Base-by-base conservation (phyloP, 441 rosid species). In the Pelargonium hybrid region DNA sequence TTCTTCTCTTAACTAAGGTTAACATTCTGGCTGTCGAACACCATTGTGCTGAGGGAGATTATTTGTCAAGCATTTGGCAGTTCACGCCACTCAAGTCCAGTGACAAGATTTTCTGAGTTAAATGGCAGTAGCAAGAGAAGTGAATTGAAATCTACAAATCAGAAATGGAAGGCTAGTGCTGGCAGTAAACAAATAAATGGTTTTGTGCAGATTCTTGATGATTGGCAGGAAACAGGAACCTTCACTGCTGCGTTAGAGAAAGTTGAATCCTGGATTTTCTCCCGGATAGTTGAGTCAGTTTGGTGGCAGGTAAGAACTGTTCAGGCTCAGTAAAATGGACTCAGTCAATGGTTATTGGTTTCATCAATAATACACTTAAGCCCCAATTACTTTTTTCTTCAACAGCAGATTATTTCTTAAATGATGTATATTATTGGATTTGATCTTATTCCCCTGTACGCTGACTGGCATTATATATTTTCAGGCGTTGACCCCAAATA, bases 191-290 rank as follows among this genome's bases (percentile, higher is more conserved):
- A 56, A 70, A 83, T 62, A 69, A 74, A 66, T 71, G 45, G 18
- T 65, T 52, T 61, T 37, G 34, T 1, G 62, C 80, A 73, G 70
- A 74, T 77, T 50, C 73, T 71, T 65, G 75, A 79, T 73, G 84
- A 85, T 63, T 86, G 91, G 92, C 87, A 88, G 65, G 85, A 86
- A 74, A 87, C 91, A 31, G 68, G 18, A 66, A 76, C 84, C 64
- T 86, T 90, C 73, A 79, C 74, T 71, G 79, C 80, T 67, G 90
- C 94, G 26, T 82, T 95, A 31, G 92, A 89, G 82, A 92, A 78
- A 81, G 87, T 92, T 71, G 97, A 90, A 87, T 86, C 90, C 72
- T 95, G 98, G 99, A 88, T 89, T 78, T 95, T 92, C 83, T 87
- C 93, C 67, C 87, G 96, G 61, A 83, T 84, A 65, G 80, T 92